Evolutionary conservation across 805 yeast genomes (phyloP).

Genomic region (Teunomyces lycoperdinae): DNA sequence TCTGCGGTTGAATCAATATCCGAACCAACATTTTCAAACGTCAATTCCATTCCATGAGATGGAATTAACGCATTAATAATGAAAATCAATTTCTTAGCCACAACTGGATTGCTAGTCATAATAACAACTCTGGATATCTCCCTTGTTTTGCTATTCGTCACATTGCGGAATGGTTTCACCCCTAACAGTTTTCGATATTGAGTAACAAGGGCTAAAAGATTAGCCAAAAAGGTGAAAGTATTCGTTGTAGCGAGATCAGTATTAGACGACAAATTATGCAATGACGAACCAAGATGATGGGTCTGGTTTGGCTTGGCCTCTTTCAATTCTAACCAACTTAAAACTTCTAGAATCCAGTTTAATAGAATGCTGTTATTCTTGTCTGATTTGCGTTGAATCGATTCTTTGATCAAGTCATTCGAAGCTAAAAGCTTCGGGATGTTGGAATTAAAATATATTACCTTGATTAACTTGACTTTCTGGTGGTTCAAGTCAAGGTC

Average conservation of each 20-base stretch:
- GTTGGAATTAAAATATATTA: constrained; percentile 39
- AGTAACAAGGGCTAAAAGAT: constrained; percentile 43
- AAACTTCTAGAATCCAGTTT: constrained; percentile 51
- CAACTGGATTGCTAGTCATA: constrained; percentile 58
- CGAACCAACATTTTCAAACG: background rate
- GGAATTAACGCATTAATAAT: constrained; percentile 48
- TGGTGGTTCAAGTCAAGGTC: constrained; percentile 43
- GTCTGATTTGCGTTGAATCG: constrained; percentile 5
- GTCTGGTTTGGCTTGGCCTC: constrained; percentile 33
- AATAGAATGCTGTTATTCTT: constrained; percentile 35
- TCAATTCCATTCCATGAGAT: background rate
- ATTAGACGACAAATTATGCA: background rate
- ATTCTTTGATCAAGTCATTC: constrained; percentile 34
- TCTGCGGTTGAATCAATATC: background rate
- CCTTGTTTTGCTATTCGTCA: constrained; percentile 15
- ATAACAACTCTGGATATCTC: constrained; percentile 50
- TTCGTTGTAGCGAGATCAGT: constrained; percentile 1
- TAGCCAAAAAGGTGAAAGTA: constrained; percentile 42
- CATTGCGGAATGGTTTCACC: constrained; percentile 30
- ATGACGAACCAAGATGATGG: background rate
- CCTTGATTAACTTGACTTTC: constrained; percentile 34
- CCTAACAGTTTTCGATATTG: constrained; percentile 38
- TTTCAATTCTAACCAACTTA: constrained; percentile 55
- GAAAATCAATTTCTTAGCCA: constrained; percentile 57
- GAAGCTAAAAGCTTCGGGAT: constrained; percentile 46